phyloP scores from a whole-genome alignment of 1,139 yeast species.

The Suhomyces bokatorum region DNA sequence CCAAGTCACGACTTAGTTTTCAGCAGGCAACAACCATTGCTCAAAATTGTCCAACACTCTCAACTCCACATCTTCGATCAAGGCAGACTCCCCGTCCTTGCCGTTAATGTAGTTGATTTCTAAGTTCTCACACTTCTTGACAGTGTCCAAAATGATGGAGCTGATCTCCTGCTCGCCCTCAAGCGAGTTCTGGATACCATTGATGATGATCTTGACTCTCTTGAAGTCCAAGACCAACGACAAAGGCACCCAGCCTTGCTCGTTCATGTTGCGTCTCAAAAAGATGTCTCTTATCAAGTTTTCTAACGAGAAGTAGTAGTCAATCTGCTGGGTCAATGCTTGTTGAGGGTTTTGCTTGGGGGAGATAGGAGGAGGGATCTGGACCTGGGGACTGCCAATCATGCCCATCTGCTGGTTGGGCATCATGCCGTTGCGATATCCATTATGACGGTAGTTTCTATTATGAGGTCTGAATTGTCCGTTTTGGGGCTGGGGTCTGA shows the following conservation, averaged over 20 bases:
- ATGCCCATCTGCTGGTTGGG: conserved; percentile 11
- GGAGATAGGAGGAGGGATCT: conserved; percentile 50
- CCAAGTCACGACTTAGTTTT: conserved; percentile 8
- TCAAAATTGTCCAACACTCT: conserved; percentile 45
- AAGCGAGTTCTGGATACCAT: conserved; percentile 39
- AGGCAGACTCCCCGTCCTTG: conserved; percentile 26
- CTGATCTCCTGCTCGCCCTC: conserved; percentile 25
- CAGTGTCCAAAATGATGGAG: conserved; percentile 33
- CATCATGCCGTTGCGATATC: conserved; percentile 22
- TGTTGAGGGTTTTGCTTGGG: conserved; percentile 50
- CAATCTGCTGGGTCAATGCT: conserved; percentile 66
- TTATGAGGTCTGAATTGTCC: conserved; percentile 28
- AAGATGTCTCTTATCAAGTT: conserved; percentile 81
- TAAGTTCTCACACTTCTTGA: conserved; percentile 40
- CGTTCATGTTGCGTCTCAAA: conserved; percentile 77
- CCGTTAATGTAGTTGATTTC: conserved; percentile 37
- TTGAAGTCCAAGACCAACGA: conserved; percentile 66
- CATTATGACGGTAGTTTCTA: conserved; percentile 16
- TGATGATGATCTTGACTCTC: conserved; percentile 61
- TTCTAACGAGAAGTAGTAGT: conserved; percentile 86
- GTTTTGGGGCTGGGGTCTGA: conserved; percentile 20
- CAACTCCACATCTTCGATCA: conserved; percentile 36
- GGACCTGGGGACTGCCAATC: conserved; percentile 26
- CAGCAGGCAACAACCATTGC: conserved; percentile 44
- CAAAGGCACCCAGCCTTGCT: conserved; percentile 69